Evolutionary conservation across 176 grass and related monocot genomes (phyloP), one percentile per base, ranked within the genome.

Genomic region (Paspalum notatum): DNA sequence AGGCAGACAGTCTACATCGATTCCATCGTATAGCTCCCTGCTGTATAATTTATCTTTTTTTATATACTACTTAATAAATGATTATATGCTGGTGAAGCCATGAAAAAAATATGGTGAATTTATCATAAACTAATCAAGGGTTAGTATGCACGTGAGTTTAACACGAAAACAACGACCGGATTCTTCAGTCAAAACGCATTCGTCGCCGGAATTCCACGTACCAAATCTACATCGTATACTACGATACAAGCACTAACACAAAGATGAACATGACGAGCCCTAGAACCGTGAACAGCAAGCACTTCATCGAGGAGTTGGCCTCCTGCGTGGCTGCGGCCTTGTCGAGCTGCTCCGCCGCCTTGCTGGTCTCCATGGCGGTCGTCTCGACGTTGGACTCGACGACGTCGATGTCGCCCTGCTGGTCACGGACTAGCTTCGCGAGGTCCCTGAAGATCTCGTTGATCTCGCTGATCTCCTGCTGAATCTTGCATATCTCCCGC

Each of bases 401-500:
- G 40, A 53, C 43, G 18, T 88, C 84, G 27, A 90, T 80, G 62
- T 62, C 27, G 12, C 38, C 55, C 47, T 82, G 87, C 71, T 89
- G 87, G 48, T 63, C 84, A 9, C 75, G 78, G n/a, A 87, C 84
- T 6, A 95, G 77, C 71, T 49, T 55, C 0, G 46, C 83, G 24
- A 95, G 74, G n/a, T 92, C 85, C 45, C 75, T 83, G 43, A 92
- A 85, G 40, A 95, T 95, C 63, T 88, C 82, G 65, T 87, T 81
- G 75, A 95, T 83, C 42, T 95, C 68, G 40, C 37, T 12, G 63
- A 95, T 90, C 57, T 83, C 81, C 39, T 87, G 81, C 81, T 90
- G 78, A 22, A 87, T 86, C 68, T 95, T 87, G 37, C 75, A 71
- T 55, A 87, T 95, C 73, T 85, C 87, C 73, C 76, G 81, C 13